Evolutionary conservation across 2,329 filamentous ascomycete genomes (phyloP).

Genomic region (Mollisia scopiformis): DNA sequence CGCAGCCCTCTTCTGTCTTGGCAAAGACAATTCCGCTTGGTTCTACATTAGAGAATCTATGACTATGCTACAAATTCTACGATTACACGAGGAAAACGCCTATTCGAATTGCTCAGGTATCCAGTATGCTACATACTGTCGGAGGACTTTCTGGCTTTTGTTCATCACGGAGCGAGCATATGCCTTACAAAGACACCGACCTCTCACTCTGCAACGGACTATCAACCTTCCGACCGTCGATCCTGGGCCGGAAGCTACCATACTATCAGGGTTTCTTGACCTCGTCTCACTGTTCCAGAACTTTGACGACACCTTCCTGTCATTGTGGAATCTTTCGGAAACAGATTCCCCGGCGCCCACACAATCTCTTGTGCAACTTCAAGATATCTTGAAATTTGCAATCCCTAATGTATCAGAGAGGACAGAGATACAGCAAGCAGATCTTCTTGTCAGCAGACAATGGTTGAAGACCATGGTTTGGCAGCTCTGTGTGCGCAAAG

Average conservation of each 20-base stretch:
- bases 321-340: constrained; percentile 32
- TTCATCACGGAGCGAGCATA: constrained; percentile 40
- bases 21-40: constrained; percentile 40
- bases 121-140: constrained; percentile 22
- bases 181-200: constrained; percentile 37
- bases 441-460: constrained; percentile 24
- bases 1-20: constrained; percentile 35
- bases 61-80: constrained; percentile 34
- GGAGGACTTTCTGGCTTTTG: constrained; percentile 33
- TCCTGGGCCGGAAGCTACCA: constrained; percentile 29
- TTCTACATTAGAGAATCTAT: constrained; percentile 38
- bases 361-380: constrained; percentile 16
- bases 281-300: constrained; percentile 26
- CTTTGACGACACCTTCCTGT: constrained; percentile 33
- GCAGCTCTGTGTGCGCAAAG: constrained; percentile 34
- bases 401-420: constrained; percentile 18
- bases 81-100: constrained; percentile 35
- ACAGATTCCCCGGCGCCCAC: constrained; percentile 8
- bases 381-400: constrained; percentile 16
- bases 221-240: constrained; percentile 32
- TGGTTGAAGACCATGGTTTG: constrained; percentile 27
- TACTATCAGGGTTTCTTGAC: constrained; percentile 38
- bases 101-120: constrained; percentile 20
- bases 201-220: constrained; percentile 30
- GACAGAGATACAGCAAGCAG: constrained; percentile 50